A percentile compares a stretch with the other conserved stretches of the same genome.
Conservation (phyloP, 2,329 filamentous ascomycete species). For the Diaporthe ampelina region DNA sequence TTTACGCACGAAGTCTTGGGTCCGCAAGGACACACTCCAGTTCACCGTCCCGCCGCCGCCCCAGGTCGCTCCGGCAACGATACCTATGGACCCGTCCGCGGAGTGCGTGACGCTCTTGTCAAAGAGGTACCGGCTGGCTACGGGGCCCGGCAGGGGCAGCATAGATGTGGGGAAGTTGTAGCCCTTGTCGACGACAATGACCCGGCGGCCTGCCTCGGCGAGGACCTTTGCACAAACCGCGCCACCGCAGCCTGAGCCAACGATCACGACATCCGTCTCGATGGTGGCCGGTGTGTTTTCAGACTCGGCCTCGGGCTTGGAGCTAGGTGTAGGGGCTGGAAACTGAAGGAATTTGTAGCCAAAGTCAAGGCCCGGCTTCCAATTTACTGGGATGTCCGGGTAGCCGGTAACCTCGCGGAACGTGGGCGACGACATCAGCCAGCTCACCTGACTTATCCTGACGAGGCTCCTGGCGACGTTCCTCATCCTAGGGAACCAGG, state of each 20-base stretch:
- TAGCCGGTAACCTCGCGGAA: constrained; percentile 71
- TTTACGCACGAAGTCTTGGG: constrained; percentile 81
- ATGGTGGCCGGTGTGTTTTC: constrained; percentile 65
- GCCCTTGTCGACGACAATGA: constrained; percentile 85
- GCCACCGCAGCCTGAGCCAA: constrained; percentile 90
- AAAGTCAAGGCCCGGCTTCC: constrained; percentile 64
- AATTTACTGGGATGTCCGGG: constrained; percentile 65
- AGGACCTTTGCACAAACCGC: constrained; percentile 86
- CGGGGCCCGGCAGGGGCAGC: constrained; percentile 77
- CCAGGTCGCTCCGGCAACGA: constrained; percentile 79
- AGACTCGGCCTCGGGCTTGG: constrained; percentile 39
- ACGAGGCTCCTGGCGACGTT: constrained; percentile 69
- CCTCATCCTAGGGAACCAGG: constrained; percentile 68
- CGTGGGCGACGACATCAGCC: constrained; percentile 67
- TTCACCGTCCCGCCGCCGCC: constrained; percentile 89
- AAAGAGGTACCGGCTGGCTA: constrained; percentile 74
- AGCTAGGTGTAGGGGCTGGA: constrained; percentile 50
- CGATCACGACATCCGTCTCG: constrained; percentile 85
- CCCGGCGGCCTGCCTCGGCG: constrained; percentile 79
- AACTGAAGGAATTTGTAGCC: constrained; percentile 75
- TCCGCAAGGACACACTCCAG: constrained; percentile 76
- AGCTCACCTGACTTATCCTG: constrained; percentile 66
- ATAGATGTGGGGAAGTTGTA: constrained; percentile 80
- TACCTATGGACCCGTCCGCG: constrained; percentile 68
- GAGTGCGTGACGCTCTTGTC: constrained; percentile 71